Evolutionary conservation across 345 rosid genomes (phyloP).

Genomic region (Citrus cavaleriei): DNA sequence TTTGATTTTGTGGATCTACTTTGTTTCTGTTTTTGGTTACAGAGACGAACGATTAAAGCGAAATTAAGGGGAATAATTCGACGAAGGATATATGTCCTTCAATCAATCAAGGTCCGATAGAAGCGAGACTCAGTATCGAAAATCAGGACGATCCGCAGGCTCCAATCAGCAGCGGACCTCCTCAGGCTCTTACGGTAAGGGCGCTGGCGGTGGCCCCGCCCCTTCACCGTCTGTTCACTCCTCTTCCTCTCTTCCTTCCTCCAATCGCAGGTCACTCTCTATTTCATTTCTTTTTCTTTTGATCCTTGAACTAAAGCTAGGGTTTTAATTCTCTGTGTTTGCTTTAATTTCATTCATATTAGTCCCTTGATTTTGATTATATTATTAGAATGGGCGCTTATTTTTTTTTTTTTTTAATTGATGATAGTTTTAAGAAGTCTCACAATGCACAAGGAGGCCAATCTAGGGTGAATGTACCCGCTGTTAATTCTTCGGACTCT

Average conservation of each 20-base stretch:
- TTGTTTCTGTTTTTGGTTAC: constrained; percentile 13
- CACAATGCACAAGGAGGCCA: constrained; percentile 73
- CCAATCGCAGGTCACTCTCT: constrained; percentile 57
- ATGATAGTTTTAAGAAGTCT: constrained; percentile 63
- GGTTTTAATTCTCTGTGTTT: background rate
- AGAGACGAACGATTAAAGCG: constrained; percentile 10
- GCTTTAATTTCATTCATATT: background rate
- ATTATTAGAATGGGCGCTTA: constrained; percentile 11
- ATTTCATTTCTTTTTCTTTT: background rate
- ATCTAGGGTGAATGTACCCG: constrained; percentile 47
- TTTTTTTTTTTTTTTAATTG: background rate
- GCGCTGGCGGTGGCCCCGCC: constrained; percentile 67
- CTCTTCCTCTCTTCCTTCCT: constrained; percentile 26
- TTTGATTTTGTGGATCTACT: constrained; percentile 21
- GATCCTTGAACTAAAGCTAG: background rate
- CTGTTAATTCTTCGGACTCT: constrained; percentile 38
- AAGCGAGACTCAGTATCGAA: constrained; percentile 63
- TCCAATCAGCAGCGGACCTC: constrained; percentile 67
- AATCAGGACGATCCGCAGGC: constrained; percentile 73
- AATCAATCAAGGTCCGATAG: constrained; percentile 87
- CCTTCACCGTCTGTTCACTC: constrained; percentile 57
- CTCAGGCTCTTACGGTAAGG: constrained; percentile 65
- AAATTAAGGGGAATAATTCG: constrained; percentile 12
- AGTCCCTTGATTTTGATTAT: background rate
- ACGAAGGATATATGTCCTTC: constrained; percentile 86